Evolutionary conservation across 768 basidiomycete species (phyloP).

Genomic region (Mycena albidolilacea): DNA sequence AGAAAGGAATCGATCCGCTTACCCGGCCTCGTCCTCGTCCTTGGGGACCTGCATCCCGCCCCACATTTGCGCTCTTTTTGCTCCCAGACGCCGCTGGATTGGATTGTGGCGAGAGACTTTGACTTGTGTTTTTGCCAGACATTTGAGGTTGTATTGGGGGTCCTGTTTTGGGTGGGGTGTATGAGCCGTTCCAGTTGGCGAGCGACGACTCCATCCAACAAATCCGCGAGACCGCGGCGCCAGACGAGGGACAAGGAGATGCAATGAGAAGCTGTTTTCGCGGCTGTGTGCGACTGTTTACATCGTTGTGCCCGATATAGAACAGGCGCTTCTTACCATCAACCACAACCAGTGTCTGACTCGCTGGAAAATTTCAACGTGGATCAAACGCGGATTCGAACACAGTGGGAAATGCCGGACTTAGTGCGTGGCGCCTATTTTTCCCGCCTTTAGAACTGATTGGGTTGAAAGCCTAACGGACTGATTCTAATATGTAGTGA

Average conservation of each 20-base stretch:
- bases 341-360: not conserved
- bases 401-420: too few species aligned
- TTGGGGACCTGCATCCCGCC: not conserved
- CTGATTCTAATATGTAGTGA: too few species aligned
- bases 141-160: not conserved
- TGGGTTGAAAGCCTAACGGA: too few species aligned
- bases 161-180: not conserved
- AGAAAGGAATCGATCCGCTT: too few species aligned
- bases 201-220: constrained; percentile 32
- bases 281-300: constrained; percentile 8
- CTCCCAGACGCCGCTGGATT: not conserved
- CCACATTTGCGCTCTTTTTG: not conserved
- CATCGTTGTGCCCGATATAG: not conserved
- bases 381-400: too few species aligned
- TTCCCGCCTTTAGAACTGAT: too few species aligned
- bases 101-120: not conserved
- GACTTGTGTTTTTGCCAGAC: not conserved
- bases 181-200: constrained; percentile 33
- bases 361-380: too few species aligned
- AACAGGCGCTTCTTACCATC: not conserved
- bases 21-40: too few species aligned
- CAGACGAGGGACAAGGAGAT: not conserved
- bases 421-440: too few species aligned
- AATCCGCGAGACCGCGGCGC: not conserved
- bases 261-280: not conserved